A percentile compares a stretch with the other conserved stretches of the same genome.
Conservation (phyloP, 129 eudicot species). For the Logfia minima region DNA sequence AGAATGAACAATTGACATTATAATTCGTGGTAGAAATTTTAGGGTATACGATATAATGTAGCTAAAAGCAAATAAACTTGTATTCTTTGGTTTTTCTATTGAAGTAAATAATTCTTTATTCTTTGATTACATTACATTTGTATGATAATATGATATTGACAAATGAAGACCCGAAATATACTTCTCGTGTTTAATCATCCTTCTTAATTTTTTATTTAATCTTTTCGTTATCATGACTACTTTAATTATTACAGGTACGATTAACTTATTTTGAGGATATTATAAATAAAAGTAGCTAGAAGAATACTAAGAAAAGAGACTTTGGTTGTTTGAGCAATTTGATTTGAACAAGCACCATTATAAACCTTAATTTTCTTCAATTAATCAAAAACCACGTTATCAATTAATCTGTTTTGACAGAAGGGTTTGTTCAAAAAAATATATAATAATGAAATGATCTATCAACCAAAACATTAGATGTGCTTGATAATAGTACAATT, state of each 20-base stretch:
- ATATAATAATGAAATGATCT: not conserved
- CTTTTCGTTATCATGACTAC: not conserved
- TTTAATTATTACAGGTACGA: no score
- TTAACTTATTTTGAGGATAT: no score
- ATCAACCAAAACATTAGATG: not conserved
- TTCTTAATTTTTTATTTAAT: not conserved
- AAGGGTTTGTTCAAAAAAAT: no score
- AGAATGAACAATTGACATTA: conserved; percentile 7
- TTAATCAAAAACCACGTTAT: no score
- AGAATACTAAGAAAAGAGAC: no score
- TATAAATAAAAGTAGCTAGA: no score
- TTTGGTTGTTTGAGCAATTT: no score
- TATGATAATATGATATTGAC: no score
- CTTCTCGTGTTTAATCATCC: not conserved
- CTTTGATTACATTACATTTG: not conserved
- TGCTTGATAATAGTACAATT: not conserved
- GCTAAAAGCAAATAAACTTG: conserved; percentile 6
- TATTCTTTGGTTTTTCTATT: conserved; percentile 2
- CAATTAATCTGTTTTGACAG: no score
- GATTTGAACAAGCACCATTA: no score
- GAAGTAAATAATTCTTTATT: conserved; percentile 14
- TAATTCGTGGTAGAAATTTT: conserved; percentile 18
- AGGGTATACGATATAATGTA: conserved; percentile 15
- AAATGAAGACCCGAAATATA: not conserved
- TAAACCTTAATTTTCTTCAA: no score